A percentile compares a stretch with the other conserved stretches of the same genome.
phyloP scores from a whole-genome alignment of 2,329 filamentous ascomycete species.

The Claviceps africana region DNA sequence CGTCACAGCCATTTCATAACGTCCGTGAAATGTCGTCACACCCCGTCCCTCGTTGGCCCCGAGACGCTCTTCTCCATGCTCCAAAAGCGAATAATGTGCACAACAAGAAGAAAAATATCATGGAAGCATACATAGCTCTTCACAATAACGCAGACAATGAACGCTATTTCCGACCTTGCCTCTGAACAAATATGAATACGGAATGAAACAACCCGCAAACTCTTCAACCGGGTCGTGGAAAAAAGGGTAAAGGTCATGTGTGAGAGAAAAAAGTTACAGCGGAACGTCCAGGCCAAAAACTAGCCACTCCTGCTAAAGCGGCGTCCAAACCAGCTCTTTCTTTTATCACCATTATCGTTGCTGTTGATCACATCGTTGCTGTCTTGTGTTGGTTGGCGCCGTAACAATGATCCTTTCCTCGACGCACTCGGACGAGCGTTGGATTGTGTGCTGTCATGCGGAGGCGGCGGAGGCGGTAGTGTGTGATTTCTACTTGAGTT shows the following conservation, averaged over 20 bases:
- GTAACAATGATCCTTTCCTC: conserved; percentile 15
- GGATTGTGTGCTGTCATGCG: conserved; percentile 6
- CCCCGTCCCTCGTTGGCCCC: too few species aligned
- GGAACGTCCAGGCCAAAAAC: not conserved
- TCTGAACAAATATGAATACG: not conserved
- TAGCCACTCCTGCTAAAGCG: conserved; percentile 52
- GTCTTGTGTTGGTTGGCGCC: not conserved
- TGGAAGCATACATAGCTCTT: not conserved
- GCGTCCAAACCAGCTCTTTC: conserved; percentile 80
- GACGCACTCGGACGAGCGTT: conserved; percentile 11
- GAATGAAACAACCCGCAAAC: not conserved
- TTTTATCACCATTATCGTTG: conserved; percentile 43
- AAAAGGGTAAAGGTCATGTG: not conserved
- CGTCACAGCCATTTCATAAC: conserved; percentile 9
- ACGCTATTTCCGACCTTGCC: not conserved
- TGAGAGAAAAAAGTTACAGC: not conserved
- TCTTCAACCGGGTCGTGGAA: not conserved
- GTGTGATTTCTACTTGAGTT: conserved; percentile 12
- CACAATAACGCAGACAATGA: not conserved
- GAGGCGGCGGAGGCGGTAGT: conserved; percentile 13
- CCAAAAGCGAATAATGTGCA: not conserved
- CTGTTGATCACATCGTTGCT: not conserved
- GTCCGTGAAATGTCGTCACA: too few species aligned
- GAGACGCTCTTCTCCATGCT: not conserved
- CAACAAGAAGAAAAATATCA: not conserved